Base-by-base conservation (phyloP, 1,139 yeast genomes). In the Yarrowia galli region DNA sequence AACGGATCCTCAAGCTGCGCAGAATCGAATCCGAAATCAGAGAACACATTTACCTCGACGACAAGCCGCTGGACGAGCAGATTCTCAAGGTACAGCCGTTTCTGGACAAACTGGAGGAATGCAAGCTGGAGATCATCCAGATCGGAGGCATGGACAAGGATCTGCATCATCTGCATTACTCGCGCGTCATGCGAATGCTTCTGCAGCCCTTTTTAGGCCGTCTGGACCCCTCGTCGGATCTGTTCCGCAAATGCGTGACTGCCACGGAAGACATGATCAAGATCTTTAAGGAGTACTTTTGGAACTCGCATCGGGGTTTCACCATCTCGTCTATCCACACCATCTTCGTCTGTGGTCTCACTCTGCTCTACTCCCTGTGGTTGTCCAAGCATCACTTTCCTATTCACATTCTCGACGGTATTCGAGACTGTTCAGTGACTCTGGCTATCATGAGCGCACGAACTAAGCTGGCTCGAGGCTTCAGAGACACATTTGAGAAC, bases 191-290 rank as follows among this genome's bases (percentile, higher is more conserved):
- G 3, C 77, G 89, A 67, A 76, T 84, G 43, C 75, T 86, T 69
- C 79, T 86, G 65, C 89, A 86, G 72, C 89, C 89, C 7, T 86
- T 84, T 73, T 73, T 86, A 69, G 88, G 85, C 70, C 75, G 85
- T 20, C 73, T 86, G 71, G 85, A 83, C 68, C 89, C 89, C 8
- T 84, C 83, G 71, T 86, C 85, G 72, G 80, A 84, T 61, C 75
- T 86, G 35, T 85, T 86, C 72, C 80, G 81, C 68, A 87, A 85
- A 74, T 86, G 89, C 74, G 89, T 85, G 72, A 85, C 86, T 2
- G 88, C 88, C 46, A 88, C 89, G 2, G 89, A 89, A 49, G 87
- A 85, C 72, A 83, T 86, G 54, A 85, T 89, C 73, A 87, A 84
- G 71, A 77, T 85, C 18, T 84, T 85, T 73, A 84, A 85, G 71